phyloP scores from a whole-genome alignment of 192 early-diverging fungal species.

The Rhizophlyctis rosea region DNA sequence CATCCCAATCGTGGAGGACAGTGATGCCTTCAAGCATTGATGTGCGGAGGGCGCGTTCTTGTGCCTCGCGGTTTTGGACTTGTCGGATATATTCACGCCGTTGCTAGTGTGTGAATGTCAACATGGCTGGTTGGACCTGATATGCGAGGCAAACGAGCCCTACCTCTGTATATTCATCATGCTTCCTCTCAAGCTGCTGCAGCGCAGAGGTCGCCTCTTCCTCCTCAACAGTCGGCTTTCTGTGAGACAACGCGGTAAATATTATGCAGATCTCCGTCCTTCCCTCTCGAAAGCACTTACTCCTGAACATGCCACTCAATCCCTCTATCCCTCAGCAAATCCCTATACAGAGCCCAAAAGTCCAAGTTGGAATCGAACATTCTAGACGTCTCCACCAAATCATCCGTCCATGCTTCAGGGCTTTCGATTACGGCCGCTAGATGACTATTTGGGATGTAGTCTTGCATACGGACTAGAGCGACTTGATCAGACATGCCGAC shows the following conservation, averaged over 20 bases:
- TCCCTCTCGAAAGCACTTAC: conserved; percentile 3
- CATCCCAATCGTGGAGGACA: too few species aligned
- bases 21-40: too few species aligned
- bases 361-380: conserved; percentile 45
- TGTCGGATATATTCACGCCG: too few species aligned
- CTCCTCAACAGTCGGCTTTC: too few species aligned
- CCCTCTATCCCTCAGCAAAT: conserved; percentile 18
- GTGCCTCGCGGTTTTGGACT: too few species aligned
- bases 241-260: too few species aligned
- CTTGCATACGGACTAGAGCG: conserved; percentile 41
- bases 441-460: conserved; percentile 43
- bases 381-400: conserved; percentile 38
- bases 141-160: too few species aligned
- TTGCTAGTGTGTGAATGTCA: too few species aligned
- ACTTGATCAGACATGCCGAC: conserved; percentile 43
- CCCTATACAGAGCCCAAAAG: conserved; percentile 46
- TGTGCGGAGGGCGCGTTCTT: too few species aligned
- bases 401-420: conserved; percentile 34
- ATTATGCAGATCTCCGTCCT: neutral
- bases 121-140: too few species aligned
- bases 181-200: neutral
- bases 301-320: conserved; percentile 33
- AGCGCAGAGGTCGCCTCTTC: neutral
- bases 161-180: neutral
- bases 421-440: conserved; percentile 27